A percentile compares a stretch with the other conserved stretches of the same genome.
These are phyloP conservation scores for Phascolomyces articulosus DNA, from an alignment of 371 early-diverging fungal species.

Conservation along the genomic window DNA sequence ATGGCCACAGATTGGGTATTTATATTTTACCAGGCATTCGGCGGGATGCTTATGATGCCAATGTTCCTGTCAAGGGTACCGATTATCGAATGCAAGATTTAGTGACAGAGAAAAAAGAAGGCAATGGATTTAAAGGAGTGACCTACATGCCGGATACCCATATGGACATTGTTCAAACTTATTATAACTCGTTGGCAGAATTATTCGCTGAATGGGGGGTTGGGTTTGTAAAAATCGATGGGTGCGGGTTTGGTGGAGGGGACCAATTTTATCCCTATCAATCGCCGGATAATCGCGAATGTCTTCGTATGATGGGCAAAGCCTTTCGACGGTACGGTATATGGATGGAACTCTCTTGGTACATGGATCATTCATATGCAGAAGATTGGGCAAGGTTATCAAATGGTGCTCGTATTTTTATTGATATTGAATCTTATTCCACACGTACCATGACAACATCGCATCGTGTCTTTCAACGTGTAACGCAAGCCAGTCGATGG, in stretches of 20 bases:
- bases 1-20: slow-evolving; percentile 46
- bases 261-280: slow-evolving; percentile 17
- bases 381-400: slow-evolving; percentile 40
- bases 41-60: slow-evolving; percentile 28
- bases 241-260: slow-evolving; percentile 45
- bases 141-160: slow-evolving; percentile 46
- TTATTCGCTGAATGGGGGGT: slow-evolving; percentile 41
- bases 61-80: slow-evolving; percentile 25
- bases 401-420: slow-evolving; percentile 43
- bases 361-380: slow-evolving; percentile 34
- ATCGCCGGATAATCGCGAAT: slow-evolving; percentile 40
- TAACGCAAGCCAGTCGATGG: slow-evolving; percentile 40
- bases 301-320: slow-evolving; percentile 34
- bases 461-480: slow-evolving; percentile 45
- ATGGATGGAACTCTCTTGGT: slow-evolving; percentile 51
- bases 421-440: slow-evolving; percentile 50
- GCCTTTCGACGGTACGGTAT: slow-evolving; percentile 33
- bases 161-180: slow-evolving; percentile 27
- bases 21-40: slow-evolving; percentile 51
- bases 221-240: slow-evolving; percentile 45
- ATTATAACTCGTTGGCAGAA: slow-evolving; percentile 45
- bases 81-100: slow-evolving; percentile 22
- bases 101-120: slow-evolving; percentile 27
- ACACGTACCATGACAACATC: slow-evolving; percentile 43
- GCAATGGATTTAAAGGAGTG: slow-evolving; percentile 44